Conservation (phyloP, 108 stramenopile genomes). For the Skeletonema costatum region DNA sequence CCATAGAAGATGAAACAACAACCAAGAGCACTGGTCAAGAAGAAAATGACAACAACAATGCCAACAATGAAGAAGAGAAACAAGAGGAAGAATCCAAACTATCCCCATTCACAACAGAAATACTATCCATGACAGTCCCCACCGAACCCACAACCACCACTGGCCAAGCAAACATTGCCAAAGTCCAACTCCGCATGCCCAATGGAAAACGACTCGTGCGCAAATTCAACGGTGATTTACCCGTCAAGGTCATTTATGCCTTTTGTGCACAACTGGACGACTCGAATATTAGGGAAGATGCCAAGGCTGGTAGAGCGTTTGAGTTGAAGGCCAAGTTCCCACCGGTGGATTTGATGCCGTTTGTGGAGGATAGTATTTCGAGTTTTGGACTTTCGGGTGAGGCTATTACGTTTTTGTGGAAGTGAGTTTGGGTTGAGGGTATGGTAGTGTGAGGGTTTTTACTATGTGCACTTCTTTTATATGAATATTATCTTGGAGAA, state of each 20-base stretch:
- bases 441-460: too few species aligned
- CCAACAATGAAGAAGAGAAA: slow-evolving; percentile 30
- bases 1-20: background rate
- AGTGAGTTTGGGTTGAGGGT: slow-evolving; percentile 13
- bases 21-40: slow-evolving; percentile 8
- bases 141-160: slow-evolving; percentile 56
- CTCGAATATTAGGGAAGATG: slow-evolving; percentile 53
- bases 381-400: slow-evolving; percentile 65
- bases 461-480: too few species aligned
- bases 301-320: slow-evolving; percentile 67
- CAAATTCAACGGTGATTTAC: slow-evolving; percentile 57
- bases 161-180: slow-evolving; percentile 37
- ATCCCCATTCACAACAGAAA: slow-evolving; percentile 45
- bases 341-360: slow-evolving; percentile 68
- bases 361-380: slow-evolving; percentile 69
- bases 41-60: background rate
- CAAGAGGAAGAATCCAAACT: slow-evolving; percentile 42
- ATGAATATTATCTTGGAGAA: too few species aligned
- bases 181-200: slow-evolving; percentile 86
- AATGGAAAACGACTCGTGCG: slow-evolving; percentile 80
- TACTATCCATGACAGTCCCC: slow-evolving; percentile 53
- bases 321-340: slow-evolving; percentile 83
- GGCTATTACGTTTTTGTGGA: slow-evolving; percentile 78
- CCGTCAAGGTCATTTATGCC: slow-evolving; percentile 56
- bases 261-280: background rate